Evolutionary conservation across 345 rosid species (phyloP), one percentile per base, ranked within the genome.

Genomic region (Toxicodendron radicans): DNA sequence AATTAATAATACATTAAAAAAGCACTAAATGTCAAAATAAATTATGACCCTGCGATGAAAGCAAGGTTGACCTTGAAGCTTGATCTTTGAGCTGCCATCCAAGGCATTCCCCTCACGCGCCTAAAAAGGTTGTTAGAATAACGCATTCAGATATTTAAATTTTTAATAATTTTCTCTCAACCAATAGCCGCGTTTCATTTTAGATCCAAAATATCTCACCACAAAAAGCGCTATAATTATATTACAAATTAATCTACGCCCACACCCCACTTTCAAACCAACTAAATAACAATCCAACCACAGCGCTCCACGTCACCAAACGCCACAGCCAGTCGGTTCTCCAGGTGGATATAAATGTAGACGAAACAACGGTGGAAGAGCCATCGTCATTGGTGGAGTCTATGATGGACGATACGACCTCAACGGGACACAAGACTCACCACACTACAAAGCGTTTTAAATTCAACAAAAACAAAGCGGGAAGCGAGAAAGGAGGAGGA

Each of bases 321-420:
- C 18, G 2, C 23, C 8, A 14, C 53, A 49, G 0, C 7, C 16
- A 3, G 17, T 16, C 17, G 17, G 14, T 49, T 49, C 53, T 11
- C 17, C 53, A 11, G 53, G 4, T 12, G 2, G 17, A 49, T 3
- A 63, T 18, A 2, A 17, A 11, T 41, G 20, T 41, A 23, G 6
- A 59, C 38, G 10, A 2, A 20, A 43, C 3, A 1, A 21, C 7
- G 56, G 43, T 3, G 17, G 73, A 57, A 41, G 63, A 72, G 30
- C 49, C 17, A 49, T 48, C 66, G 2, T 58, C 35, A 2, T 41
- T 58, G 56, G 53, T 62, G 74, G 76, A 63, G 71, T 13, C 74
- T 12, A 46, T 18, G 48, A 73, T 73, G 79, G 74, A 73, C 58
- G 66, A 58, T 60, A 46, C 51, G 45, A 61, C 66, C 35, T 21